Evolutionary conservation across 768 basidiomycete genomes (phyloP).

Genomic region (Leccinum uliginosum): DNA sequence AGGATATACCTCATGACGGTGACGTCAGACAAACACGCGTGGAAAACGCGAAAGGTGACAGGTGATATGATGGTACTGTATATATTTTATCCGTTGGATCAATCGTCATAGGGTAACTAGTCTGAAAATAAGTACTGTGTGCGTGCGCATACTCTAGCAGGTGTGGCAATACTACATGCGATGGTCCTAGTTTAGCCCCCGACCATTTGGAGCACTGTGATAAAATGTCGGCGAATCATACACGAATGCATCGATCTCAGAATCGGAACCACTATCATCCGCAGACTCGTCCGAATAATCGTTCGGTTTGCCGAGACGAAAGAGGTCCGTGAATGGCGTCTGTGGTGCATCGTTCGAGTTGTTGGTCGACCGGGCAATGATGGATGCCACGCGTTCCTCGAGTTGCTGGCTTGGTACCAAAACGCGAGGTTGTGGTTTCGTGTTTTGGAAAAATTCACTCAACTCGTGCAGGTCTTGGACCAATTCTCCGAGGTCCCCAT

Average conservation of each 20-base stretch:
- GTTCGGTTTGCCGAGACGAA: constrained; percentile 46
- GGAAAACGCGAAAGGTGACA: constrained; percentile 10
- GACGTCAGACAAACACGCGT: constrained; percentile 21
- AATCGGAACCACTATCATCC: constrained; percentile 37
- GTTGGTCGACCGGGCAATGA: constrained; percentile 73
- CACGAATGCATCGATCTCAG: constrained; percentile 51
- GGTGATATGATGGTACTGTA: background rate
- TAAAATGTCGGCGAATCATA: constrained; percentile 52
- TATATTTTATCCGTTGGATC: background rate
- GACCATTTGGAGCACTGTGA: constrained; percentile 45
- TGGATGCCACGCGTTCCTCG: constrained; percentile 77
- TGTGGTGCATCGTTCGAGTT: constrained; percentile 54
- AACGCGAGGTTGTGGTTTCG: constrained; percentile 30
- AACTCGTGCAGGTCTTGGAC: constrained; percentile 76
- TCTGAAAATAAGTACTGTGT: background rate
- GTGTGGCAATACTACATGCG: background rate
- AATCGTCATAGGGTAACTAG: background rate
- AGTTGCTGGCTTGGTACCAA: constrained; percentile 54
- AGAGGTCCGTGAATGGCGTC: constrained; percentile 78
- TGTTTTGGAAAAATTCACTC: constrained; percentile 65
- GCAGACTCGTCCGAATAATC: constrained; percentile 45
- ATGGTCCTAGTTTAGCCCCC: constrained; percentile 10
- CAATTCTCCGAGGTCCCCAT: constrained; percentile 72
- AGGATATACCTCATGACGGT: constrained; percentile 1
- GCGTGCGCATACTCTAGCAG: constrained; percentile 3